phyloP scores from a whole-genome alignment of 2,329 filamentous ascomycete species.

The Myriosclerotinia duriaeana region DNA sequence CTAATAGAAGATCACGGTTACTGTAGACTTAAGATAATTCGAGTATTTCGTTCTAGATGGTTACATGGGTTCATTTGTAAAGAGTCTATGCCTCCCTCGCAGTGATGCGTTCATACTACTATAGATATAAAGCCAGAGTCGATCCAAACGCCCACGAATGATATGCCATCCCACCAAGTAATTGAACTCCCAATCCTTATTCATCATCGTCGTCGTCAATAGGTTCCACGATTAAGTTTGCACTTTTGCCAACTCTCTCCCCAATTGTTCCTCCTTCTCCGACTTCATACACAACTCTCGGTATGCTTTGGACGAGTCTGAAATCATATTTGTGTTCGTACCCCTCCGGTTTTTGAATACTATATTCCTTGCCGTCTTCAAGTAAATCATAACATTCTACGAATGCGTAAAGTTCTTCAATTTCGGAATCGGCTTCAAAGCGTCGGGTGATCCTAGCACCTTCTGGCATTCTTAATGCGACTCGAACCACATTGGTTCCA shows the following conservation, averaged over 20 bases:
- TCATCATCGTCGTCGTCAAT: slow-evolving; percentile 46
- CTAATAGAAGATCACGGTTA: too few relatives aligned
- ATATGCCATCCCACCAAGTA: not conserved
- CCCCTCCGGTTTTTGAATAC: slow-evolving; percentile 52
- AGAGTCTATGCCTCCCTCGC: slow-evolving; percentile 16
- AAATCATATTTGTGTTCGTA: slow-evolving; percentile 87
- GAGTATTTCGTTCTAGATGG: not conserved
- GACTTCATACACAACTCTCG: slow-evolving; percentile 75
- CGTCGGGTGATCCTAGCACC: slow-evolving; percentile 70
- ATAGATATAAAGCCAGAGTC: not conserved
- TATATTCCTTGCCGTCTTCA: slow-evolving; percentile 41
- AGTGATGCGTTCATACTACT: slow-evolving; percentile 17
- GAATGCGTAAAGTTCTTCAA: slow-evolving; percentile 87
- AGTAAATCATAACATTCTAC: slow-evolving; percentile 83
- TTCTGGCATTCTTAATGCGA: slow-evolving; percentile 64
- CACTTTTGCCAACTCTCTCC: slow-evolving; percentile 75
- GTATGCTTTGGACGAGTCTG: slow-evolving; percentile 79
- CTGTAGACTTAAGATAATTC: not conserved
- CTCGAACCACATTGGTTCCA: slow-evolving; percentile 68
- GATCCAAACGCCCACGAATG: slow-evolving; percentile 7
- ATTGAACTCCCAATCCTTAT: not conserved
- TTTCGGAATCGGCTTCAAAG: slow-evolving; percentile 65
- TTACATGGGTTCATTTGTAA: not conserved
- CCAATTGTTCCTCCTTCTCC: slow-evolving; percentile 64
- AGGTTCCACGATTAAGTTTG: slow-evolving; percentile 84